Evolutionary conservation across 2,329 filamentous ascomycete genomes (phyloP), one percentile per base, ranked within the genome.

Genomic region (Aspergillus eucalypticola): DNA sequence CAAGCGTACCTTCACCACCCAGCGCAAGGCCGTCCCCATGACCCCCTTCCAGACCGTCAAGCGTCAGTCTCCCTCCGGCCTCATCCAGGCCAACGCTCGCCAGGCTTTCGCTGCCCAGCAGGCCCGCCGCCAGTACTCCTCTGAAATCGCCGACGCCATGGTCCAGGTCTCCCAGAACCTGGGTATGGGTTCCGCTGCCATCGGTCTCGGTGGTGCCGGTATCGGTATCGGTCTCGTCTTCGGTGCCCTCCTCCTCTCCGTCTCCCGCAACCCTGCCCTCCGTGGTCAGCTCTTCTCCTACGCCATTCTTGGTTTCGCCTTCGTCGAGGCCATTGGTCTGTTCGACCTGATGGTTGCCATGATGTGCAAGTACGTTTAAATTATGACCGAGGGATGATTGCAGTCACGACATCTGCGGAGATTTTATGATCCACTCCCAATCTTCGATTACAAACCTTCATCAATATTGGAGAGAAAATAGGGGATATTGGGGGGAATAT

Each of bases 221-320:
- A 91, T 95, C 81, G 91, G 91, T 91, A 96, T 95, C 83, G 91
- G 91, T 86, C 88, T 94, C 78, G 91, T 96, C 79, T 96, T 96
- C 88, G 91, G 90, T 78, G 88, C 90, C 76, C 90, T 96, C 79
- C 86, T 96, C 78, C 88, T 90, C 82, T 88, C 88, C 84, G 91
- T 95, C 80, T 90, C 91, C 85, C 91, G 91, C 85, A 96, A 96
- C 90, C 91, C 91, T 77, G 90, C 90, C 78, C 90, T 96, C 84
- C 90, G 91, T 84, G 91, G 91, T 80, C 92, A 96, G 88, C 91
- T 96, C 78, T 96, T 95, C 90, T 91, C 90, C 73, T 94, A 95
- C 84, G 91, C 91, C 87, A 94, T 95, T 90, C 85, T 95, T 78
- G 91, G 91, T 85, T 95, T 95, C 85, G 91, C 91, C 79, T 95